Evolutionary conservation across 345 rosid species (phyloP).

Genomic region (Arabidopsis arenosa): DNA sequence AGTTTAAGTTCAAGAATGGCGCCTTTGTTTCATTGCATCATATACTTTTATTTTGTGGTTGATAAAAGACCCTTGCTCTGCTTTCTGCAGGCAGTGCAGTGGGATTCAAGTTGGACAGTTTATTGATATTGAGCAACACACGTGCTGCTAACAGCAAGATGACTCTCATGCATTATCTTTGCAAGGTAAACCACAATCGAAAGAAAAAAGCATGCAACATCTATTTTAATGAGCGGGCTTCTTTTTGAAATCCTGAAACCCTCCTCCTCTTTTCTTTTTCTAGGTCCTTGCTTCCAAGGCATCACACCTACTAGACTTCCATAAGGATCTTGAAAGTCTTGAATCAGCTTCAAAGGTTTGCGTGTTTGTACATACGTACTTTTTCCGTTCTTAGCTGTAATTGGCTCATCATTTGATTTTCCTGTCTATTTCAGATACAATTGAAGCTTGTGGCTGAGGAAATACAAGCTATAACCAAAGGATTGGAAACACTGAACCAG

Average conservation of each 20-base stretch:
- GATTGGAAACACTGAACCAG: conserved; percentile 89
- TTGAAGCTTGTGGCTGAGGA: conserved; percentile 94
- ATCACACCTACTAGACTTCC: conserved; percentile 80
- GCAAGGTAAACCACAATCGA: conserved; percentile 63
- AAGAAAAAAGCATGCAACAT: background rate
- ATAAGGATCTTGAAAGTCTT: conserved; percentile 79
- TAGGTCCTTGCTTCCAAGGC: conserved; percentile 84
- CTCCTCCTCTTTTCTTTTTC: conserved; percentile 26
- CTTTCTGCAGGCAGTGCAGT: conserved; percentile 83
- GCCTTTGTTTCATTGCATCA: conserved; percentile 5
- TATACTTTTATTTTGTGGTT: conserved; percentile 27
- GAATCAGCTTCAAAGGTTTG: conserved; percentile 87
- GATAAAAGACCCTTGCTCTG: conserved; percentile 13
- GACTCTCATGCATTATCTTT: conserved; percentile 98
- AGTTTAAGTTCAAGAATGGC: no score
- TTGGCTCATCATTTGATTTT: conserved; percentile 27
- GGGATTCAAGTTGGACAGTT: conserved; percentile 98
- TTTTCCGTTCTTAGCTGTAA: conserved; percentile 1
- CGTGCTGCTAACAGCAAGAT: conserved; percentile 92
- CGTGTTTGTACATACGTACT: conserved; percentile 11
- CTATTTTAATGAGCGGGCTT: background rate
- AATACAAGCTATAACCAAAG: conserved; percentile 98
- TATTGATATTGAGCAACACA: conserved; percentile 86
- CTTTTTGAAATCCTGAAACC: conserved; percentile 20
- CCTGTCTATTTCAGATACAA: conserved; percentile 72